These are phyloP conservation scores for Dendrocalamus latiflorus DNA, from an alignment of 202 grass and related monocot genomes.

Conservation along the genomic window DNA sequence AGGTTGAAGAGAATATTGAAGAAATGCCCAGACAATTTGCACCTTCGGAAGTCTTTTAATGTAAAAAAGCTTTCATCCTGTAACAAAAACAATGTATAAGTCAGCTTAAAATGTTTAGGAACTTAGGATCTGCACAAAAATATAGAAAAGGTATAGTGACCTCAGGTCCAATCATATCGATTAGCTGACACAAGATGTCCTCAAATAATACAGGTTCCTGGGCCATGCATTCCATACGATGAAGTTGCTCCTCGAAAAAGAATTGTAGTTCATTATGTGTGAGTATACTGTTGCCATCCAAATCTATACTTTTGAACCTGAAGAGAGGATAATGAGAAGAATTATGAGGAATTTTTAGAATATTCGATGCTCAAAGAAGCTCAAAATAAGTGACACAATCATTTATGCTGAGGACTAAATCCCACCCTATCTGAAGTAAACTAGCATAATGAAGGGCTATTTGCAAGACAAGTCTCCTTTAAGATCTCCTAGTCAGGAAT, in stretches of 20 bases:
- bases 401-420: neutral
- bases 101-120: constrained; percentile 26
- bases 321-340: constrained; percentile 14
- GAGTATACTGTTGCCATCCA: constrained; percentile 89
- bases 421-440: neutral
- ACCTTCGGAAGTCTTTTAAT: constrained; percentile 68
- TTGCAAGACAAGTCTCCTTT: constrained; percentile 2
- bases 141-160: constrained; percentile 36
- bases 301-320: constrained; percentile 96
- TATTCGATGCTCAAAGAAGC: neutral
- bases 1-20: constrained; percentile 99
- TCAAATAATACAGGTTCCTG: constrained; percentile 94
- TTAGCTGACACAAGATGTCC: constrained; percentile 93
- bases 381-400: constrained; percentile 2
- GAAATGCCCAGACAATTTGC: constrained; percentile 83
- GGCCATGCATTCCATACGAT: constrained; percentile 98
- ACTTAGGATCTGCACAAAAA: constrained; percentile 2
- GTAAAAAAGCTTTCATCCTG: constrained; percentile 73
- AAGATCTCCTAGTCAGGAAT: constrained; percentile 4
- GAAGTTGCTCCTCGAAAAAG: constrained; percentile 97
- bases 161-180: constrained; percentile 96
- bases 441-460: neutral
- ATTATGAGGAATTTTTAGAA: constrained; percentile 10
- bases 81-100: constrained; percentile 26
- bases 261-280: constrained; percentile 91